Evolutionary conservation across 495 filamentous ascomycete species (phyloP), one percentile per base, ranked within the genome.

Genomic region (Astrothelium subdiscretum): DNA sequence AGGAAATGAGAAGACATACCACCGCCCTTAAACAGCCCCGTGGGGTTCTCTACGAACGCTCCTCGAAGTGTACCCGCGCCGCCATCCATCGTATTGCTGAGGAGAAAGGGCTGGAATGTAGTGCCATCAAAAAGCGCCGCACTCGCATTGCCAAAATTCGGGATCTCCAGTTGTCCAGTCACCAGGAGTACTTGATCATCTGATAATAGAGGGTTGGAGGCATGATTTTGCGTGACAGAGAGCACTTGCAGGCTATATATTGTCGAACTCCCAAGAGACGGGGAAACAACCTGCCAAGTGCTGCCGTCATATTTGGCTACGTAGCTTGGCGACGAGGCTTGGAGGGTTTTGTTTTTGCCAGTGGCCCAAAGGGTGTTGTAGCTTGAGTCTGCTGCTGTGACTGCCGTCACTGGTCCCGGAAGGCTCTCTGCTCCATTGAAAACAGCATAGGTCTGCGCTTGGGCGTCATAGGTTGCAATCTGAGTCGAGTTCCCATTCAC

Each of bases 51-150:
- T 13, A 89, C 87, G 69, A 97, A 91, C 58, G 96, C 71, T 62
- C 81, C 83, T 11, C 87, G 83, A 65, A 99, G 81, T 63, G 83
- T 88, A 52, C 92, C 90, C 2, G 85, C 77, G 18, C 75, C 72
- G 58, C 83, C 82, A 67, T 83, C 78, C 15, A 75, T 74, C 27
- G 79, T 86, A 32, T 83, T 84, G 22, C 89, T 86, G 40, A 99
- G 84, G 57, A 89, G 80, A 73, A 91, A 95, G 6, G 94, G 94
- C 27, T 76, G 76, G 68, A 95, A 81, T 12, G 74, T 77, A 3
- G 83, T 89, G 65, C 94, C 92, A 67, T 97, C 87, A 73, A 84
- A 98, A 42, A 96, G 75, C 3, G 83, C 94, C 1, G 88, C 91
- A n/a, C 92, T 96, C 13, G 86, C 89, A 66, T 84, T 84, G 64